A percentile compares a stretch with the other conserved stretches of the same genome.
phyloP scores from a whole-genome alignment of 1,284 basidiomycete species.

The Stereum hirsutum region DNA sequence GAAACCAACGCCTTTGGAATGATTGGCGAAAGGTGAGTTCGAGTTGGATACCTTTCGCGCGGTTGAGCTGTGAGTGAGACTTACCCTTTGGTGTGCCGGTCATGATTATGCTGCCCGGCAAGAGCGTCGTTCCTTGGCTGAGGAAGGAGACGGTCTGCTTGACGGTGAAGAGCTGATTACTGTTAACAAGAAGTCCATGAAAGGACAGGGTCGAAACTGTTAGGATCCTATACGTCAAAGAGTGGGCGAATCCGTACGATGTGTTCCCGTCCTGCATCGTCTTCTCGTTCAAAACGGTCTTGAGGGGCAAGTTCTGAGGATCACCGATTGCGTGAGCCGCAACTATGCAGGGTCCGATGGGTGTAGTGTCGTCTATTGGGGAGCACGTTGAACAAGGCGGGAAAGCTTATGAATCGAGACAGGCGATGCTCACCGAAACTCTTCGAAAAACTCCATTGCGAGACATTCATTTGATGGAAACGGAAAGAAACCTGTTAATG shows the following conservation, averaged over 20 bases:
- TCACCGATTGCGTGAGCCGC: slow-evolving; percentile 54
- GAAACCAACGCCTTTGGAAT: slow-evolving; percentile 80
- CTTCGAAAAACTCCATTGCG: slow-evolving; percentile 84
- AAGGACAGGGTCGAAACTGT: no score
- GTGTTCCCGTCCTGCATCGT: slow-evolving; percentile 71
- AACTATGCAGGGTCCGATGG: slow-evolving; percentile 72
- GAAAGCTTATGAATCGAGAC: background rate
- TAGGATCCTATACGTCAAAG: no score
- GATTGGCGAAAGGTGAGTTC: no score
- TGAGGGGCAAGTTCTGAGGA: slow-evolving; percentile 61
- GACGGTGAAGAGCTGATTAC: slow-evolving; percentile 68
- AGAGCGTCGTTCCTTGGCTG: slow-evolving; percentile 80
- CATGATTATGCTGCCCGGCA: slow-evolving; percentile 74
- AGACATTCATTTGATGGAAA: slow-evolving; percentile 65
- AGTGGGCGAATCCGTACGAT: slow-evolving; percentile 38
- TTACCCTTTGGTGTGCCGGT: slow-evolving; percentile 72
- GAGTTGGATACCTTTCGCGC: no score
- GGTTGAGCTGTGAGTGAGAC: no score
- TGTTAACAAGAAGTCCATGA: slow-evolving; percentile 18
- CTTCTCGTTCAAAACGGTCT: slow-evolving; percentile 59
- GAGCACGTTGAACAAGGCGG: background rate
- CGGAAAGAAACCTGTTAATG: slow-evolving; percentile 62
- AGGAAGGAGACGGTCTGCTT: slow-evolving; percentile 69
- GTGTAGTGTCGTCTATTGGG: slow-evolving; percentile 60
- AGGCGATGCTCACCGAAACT: slow-evolving; percentile 47